Evolutionary conservation across 345 rosid species (phyloP).

Genomic region (Cardiospermum halicacabum): DNA sequence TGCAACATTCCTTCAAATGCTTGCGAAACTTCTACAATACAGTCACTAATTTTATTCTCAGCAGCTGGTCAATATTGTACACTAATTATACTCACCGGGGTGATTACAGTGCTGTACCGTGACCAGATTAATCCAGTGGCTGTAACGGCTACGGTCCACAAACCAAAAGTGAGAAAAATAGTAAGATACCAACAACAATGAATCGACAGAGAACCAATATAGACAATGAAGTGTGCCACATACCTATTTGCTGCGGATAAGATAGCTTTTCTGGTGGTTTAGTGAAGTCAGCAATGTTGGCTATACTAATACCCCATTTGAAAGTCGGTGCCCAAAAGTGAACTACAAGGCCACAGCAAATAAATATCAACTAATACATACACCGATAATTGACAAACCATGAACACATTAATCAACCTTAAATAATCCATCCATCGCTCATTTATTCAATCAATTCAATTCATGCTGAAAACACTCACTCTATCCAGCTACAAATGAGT

Average conservation of each 20-base stretch:
- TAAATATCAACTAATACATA: not conserved
- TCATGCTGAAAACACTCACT: not conserved
- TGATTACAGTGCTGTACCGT: slow-evolving; percentile 82
- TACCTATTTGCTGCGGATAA: slow-evolving; percentile 85
- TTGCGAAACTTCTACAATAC: not conserved
- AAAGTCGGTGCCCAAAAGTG: slow-evolving; percentile 97
- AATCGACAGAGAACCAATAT: not conserved
- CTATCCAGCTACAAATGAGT: no score
- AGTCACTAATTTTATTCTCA: slow-evolving; percentile 2
- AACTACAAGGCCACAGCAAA: slow-evolving; percentile 41
- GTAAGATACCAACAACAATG: slow-evolving; percentile 7
- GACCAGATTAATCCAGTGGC: slow-evolving; percentile 72
- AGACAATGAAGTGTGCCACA: not conserved
- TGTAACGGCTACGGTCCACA: slow-evolving; percentile 58
- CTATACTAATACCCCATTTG: slow-evolving; percentile 93
- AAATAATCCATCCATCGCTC: not conserved
- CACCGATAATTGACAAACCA: not conserved
- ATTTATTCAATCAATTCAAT: not conserved
- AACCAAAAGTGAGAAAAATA: slow-evolving; percentile 8
- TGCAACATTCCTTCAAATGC: not conserved
- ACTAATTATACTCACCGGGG: slow-evolving; percentile 53
- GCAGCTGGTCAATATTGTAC: not conserved
- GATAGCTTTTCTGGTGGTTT: slow-evolving; percentile 85
- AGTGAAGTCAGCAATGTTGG: slow-evolving; percentile 76
- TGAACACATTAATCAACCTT: slow-evolving; percentile 3